Percentiles rank a stretch among this genome's conserved stretches.
Evolutionary conservation across 2,329 filamentous ascomycete species (phyloP).

Genomic region (Cryphonectria naterciae): DNA sequence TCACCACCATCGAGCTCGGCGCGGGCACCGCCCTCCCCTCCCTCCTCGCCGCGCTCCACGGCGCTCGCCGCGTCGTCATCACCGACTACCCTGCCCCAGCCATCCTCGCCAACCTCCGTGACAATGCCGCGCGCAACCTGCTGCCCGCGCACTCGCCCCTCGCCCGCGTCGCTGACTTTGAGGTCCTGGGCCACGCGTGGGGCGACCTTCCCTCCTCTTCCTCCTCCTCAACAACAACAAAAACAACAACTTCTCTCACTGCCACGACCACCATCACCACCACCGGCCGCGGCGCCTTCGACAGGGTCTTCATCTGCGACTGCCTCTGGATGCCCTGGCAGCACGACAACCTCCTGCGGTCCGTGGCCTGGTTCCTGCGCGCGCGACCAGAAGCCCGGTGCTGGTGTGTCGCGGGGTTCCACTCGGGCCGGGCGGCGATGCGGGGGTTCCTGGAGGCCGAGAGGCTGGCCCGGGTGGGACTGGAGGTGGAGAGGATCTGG

Average conservation of each 20-base stretch:
- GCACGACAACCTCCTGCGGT: constrained; percentile 67
- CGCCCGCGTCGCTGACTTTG: constrained; percentile 37
- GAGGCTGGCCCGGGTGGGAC: constrained; percentile 51
- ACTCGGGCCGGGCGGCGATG: constrained; percentile 70
- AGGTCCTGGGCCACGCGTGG: constrained; percentile 67
- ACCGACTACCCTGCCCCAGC: constrained; percentile 70
- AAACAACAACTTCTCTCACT: constrained; percentile 29
- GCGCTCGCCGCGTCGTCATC: constrained; percentile 56
- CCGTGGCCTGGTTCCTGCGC: constrained; percentile 65
- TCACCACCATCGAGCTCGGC: constrained; percentile 66
- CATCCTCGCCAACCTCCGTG: constrained; percentile 61
- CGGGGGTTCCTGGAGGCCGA: constrained; percentile 63
- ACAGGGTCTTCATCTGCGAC: constrained; percentile 70
- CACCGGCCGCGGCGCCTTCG: constrained; percentile 49
- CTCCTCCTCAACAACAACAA: not conserved
- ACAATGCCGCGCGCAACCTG: constrained; percentile 61
- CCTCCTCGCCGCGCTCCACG: constrained; percentile 52
- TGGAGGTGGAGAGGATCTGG: constrained; percentile 68
- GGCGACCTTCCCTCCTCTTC: constrained; percentile 48
- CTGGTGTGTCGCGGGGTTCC: constrained; percentile 72
- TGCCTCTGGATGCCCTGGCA: constrained; percentile 77
- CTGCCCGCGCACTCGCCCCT: constrained; percentile 40
- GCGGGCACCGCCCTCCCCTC: constrained; percentile 64
- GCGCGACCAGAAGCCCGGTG: constrained; percentile 51
- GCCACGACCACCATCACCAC: too few relatives aligned